Evolutionary conservation across 148 eudicot species (phyloP), one percentile per base, ranked within the genome.

Genomic region (Gaultheria prostrata): DNA sequence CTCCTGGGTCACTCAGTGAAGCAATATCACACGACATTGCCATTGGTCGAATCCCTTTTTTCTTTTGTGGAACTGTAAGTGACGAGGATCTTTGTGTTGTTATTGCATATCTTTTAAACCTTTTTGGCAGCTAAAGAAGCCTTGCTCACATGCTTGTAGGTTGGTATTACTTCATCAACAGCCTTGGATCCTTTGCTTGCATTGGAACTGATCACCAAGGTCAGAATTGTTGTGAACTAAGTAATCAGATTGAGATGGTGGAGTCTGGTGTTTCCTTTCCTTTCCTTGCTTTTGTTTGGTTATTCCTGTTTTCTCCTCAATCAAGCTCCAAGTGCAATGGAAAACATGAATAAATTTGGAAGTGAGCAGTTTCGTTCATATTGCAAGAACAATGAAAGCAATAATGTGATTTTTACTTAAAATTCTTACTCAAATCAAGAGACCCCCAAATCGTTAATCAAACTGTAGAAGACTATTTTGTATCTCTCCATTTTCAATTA

Each of bases 111-210:
- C 54, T 46, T 46, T 48, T 74, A 8, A 0, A 1, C 56, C 7
- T 1, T 51, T 51, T 77, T 30, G 3, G 28, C 35, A 21, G 39
- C 78, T 84, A 69, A 83, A 26, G 57, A 71, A 32, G 57, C 26
- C 10, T 82, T 11, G 46, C 39, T 8, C 35, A 77, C 67, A 33
- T 86, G 53, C 53, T 83, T 85, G 84, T 90, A 96, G 99, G 92
- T 97, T 78, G 98, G 99, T 13, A 94, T 94, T 30, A 97, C 99
- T 79, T 97, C 99, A 81, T 94, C 99, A 86, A 92, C 99, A 54
- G 94, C 99, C 75, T 91, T 97, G 79, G 99, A 97, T 85, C 99
- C 98, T 32, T 90, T 97, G 90, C 88, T 78, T 84, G 91, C 89
- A 86, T 89, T 94, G 53, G 95, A 95, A 86, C 88, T 91, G 81